Conservation (phyloP, 2,329 filamentous ascomycete genomes). For the Neonectria coccinea region DNA sequence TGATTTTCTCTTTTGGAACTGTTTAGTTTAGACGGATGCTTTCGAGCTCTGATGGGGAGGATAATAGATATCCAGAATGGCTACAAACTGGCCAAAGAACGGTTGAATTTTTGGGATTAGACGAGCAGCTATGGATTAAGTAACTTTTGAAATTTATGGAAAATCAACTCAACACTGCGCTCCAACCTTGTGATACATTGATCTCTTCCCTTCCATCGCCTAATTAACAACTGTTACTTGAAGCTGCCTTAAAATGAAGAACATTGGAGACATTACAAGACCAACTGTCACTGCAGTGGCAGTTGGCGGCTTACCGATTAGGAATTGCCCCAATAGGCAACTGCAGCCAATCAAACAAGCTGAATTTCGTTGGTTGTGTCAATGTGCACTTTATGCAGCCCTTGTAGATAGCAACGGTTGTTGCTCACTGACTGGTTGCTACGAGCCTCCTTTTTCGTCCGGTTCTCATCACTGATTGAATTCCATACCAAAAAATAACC, state of each 20-base stretch:
- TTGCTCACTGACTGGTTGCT: not conserved
- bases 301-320: not conserved
- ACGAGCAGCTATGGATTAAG: constrained; percentile 3
- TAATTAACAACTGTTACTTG: not conserved
- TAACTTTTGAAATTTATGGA: constrained; percentile 1
- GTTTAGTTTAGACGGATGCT: constrained; percentile 30
- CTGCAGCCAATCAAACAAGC: not conserved
- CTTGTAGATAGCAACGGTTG: not conserved
- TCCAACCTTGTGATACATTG: not conserved
- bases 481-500: not conserved
- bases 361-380: not conserved
- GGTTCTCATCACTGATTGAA: not conserved
- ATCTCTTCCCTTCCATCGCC: not conserved
- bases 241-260: not conserved
- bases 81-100: constrained; percentile 6
- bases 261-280: too few relatives aligned
- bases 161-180: constrained; percentile 1
- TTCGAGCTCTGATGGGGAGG: constrained; percentile 28
- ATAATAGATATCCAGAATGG: constrained; percentile 22
- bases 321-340: not conserved
- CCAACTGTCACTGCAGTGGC: not conserved
- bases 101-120: not conserved
- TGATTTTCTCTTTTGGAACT: constrained; percentile 12
- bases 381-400: not conserved
- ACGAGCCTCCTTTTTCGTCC: not conserved